Evolutionary conservation across 164 flowering plant genomes (phyloP).

Genomic region (Houttuynia cordata): DNA sequence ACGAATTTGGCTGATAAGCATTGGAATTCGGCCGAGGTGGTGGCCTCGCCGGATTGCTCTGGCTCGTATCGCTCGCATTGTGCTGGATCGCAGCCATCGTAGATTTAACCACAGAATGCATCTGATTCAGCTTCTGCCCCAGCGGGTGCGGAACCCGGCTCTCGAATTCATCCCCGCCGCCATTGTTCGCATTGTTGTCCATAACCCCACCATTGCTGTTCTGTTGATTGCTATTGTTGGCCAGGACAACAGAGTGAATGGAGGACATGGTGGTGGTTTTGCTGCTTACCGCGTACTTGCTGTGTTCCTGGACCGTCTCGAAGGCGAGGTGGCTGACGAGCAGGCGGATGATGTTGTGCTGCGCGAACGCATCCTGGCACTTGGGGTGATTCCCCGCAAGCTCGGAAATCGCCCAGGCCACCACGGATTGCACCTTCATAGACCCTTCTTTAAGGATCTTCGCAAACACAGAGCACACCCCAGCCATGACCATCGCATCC

Average conservation of each 20-base stretch:
- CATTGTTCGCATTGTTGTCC: not conserved
- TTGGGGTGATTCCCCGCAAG: constrained; percentile 52
- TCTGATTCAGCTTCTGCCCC: constrained; percentile 26
- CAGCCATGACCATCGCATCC: constrained; percentile 58
- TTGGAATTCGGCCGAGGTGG: not conserved
- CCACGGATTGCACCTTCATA: constrained; percentile 61
- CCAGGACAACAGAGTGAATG: constrained; percentile 52
- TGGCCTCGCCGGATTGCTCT: not conserved
- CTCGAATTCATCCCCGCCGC: constrained; percentile 1
- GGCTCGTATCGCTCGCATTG: not conserved
- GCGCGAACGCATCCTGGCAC: constrained; percentile 73
- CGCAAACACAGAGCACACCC: constrained; percentile 67
- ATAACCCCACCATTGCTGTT: not conserved
- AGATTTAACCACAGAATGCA: constrained; percentile 42
- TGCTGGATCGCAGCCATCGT: constrained; percentile 22
- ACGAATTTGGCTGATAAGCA: not conserved
- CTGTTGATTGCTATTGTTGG: constrained; percentile 17
- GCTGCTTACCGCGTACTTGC: constrained; percentile 53
- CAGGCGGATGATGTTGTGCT: constrained; percentile 54
- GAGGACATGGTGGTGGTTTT: constrained; percentile 22
- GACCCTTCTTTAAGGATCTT: constrained; percentile 71
- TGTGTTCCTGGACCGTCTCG: constrained; percentile 84
- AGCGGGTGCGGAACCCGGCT: constrained; percentile 24
- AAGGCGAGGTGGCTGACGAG: constrained; percentile 78
- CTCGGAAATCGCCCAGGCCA: constrained; percentile 83